Base-by-base conservation (phyloP, 2,329 filamentous ascomycete species). In the Talaromyces marneffei region DNA sequence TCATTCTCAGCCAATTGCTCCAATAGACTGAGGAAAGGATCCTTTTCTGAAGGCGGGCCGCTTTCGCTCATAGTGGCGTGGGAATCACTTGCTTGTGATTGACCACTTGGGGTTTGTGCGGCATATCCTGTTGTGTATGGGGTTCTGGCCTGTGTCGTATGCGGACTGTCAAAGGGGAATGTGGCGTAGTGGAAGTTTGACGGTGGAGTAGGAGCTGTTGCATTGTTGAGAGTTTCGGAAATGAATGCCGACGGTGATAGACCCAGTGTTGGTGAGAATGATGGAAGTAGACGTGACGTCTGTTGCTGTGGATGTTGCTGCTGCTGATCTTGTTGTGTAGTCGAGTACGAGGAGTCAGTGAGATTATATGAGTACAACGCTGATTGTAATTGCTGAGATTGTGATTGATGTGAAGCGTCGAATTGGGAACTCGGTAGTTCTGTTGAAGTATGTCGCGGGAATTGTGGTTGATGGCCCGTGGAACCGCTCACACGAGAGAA, bases 1-100 rank as follows among this genome's bases (percentile, higher is more conserved):
- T 93, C 90, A 68, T 91, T 92, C 74, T 94, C 90, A 0, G 90
- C 90, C 62, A 94, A 80, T 75, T 94, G 90, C 72, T 94, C 90
- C 37, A 94, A 77, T 44, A 94, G 75, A 64, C 85, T 89, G 42
- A 94, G 74, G 70, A 95, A 94, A 0, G 90, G 90, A 69, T 94
- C 91, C 67, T 90, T 92, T 66, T 93, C 90, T 16, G 61, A 63
- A 20, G 87, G 82, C 2, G 78, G 79, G 0, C 74, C 78, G 1
- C 80, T 80, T 0, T 79, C 79, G 62, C 80, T 82, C 9, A 78
- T 80, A 44, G 82, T 79, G 80, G 62, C 75, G 68, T 66, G 74
- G 66, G 62, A 73, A 64, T 66, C 74, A 64, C 71, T 73, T 62
- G 63, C 68, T 73, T 67, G 80, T 72, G 62, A 80, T 76, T 72